These are phyloP conservation scores for Blastobotrys capitulatus DNA, from an alignment of 1,139 yeast species.

Conservation along the genomic window DNA sequence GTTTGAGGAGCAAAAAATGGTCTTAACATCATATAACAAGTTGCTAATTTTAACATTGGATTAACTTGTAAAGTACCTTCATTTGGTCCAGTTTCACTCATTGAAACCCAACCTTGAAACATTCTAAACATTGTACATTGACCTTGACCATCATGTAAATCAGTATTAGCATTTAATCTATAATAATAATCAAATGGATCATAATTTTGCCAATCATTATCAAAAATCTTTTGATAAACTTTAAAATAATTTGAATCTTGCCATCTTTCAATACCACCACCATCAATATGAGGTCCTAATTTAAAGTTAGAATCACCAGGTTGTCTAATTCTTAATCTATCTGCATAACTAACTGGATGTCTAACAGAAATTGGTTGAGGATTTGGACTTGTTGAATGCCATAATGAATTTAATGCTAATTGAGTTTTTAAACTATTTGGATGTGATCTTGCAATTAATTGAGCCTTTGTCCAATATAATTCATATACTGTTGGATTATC, in stretches of 20 bases:
- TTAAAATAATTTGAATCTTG: constrained; percentile 39
- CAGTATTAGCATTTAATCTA: constrained; percentile 36
- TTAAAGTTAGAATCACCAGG: constrained; percentile 38
- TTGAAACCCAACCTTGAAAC: constrained; percentile 47
- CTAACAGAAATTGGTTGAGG: constrained; percentile 29
- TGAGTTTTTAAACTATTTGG: constrained; percentile 36
- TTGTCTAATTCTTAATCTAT: constrained; percentile 45
- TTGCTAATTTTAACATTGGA: constrained; percentile 35
- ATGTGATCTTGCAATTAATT: constrained; percentile 41
- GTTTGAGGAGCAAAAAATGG: constrained; percentile 39
- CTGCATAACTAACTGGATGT: constrained; percentile 45
- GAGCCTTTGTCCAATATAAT: constrained; percentile 43
- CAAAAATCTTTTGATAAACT: constrained; percentile 37
- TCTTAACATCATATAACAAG: constrained; percentile 41
- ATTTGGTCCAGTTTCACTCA: constrained; percentile 37
- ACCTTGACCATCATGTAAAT: constrained; percentile 39
- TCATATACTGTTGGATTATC: constrained; percentile 34
- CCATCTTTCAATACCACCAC: constrained; percentile 47
- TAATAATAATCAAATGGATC: constrained; percentile 42
- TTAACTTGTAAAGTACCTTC: constrained; percentile 43
- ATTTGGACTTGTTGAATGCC: constrained; percentile 24
- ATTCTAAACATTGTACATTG: constrained; percentile 38
- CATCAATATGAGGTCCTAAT: constrained; percentile 43
- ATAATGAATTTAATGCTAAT: constrained; percentile 34
- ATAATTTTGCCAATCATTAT: constrained; percentile 45